phyloP scores from a whole-genome alignment of 441 rosid species.

The Adansonia gregorii region DNA sequence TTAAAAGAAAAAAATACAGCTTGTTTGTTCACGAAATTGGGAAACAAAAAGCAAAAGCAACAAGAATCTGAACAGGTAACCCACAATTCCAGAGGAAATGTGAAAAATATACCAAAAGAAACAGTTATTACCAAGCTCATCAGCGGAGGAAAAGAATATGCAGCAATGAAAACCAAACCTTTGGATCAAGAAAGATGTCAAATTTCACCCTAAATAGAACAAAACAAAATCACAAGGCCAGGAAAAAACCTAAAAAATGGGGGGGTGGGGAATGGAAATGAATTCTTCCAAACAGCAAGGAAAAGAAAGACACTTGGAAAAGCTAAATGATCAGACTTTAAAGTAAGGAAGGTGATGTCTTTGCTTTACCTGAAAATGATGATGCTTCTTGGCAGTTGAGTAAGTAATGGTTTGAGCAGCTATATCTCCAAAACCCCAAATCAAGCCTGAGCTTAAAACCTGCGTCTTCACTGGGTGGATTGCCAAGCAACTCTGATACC shows the following conservation, averaged over 20 bases:
- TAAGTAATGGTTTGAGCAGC: conserved; percentile 58
- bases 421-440: conserved; percentile 65
- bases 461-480: conserved; percentile 61
- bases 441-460: conserved; percentile 62
- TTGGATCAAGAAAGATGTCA: background rate
- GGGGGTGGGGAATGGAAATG: no score
- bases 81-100: background rate
- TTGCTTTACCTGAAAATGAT: conserved; percentile 33
- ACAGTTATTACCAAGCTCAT: background rate
- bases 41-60: background rate
- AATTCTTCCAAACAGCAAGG: background rate
- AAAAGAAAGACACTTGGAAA: background rate
- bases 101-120: background rate
- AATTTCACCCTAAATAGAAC: background rate
- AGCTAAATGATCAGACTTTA: background rate
- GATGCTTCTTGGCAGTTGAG: conserved; percentile 38
- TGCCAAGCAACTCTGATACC: conserved; percentile 54
- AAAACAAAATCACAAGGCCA: background rate
- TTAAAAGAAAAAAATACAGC: background rate
- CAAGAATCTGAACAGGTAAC: background rate
- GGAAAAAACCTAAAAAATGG: background rate
- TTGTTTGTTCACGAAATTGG: background rate
- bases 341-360: background rate
- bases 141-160: background rate
- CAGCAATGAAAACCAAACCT: background rate